Conservation (phyloP, 2,329 filamentous ascomycete genomes). For the Aspergillus unguis region DNA sequence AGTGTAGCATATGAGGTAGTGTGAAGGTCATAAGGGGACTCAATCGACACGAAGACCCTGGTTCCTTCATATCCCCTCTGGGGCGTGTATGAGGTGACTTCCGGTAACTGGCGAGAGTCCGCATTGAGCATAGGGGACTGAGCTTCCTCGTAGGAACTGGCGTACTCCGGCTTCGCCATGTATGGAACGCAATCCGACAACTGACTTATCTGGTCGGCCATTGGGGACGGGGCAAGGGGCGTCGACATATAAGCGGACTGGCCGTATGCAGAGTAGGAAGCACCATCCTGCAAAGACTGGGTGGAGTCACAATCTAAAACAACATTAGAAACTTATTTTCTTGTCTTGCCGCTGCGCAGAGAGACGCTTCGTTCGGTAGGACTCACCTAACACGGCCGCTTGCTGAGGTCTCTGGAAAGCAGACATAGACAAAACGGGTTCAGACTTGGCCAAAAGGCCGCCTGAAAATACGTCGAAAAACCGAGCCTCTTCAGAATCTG, state of each 20-base stretch:
- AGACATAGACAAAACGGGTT: slow-evolving; percentile 72
- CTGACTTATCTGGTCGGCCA: slow-evolving; percentile 41
- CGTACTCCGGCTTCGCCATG: slow-evolving; percentile 36
- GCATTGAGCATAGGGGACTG: slow-evolving; percentile 66
- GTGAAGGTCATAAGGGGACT: slow-evolving; percentile 71
- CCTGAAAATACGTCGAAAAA: slow-evolving; percentile 46
- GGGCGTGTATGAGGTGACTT: slow-evolving; percentile 69
- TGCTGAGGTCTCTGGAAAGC: slow-evolving; percentile 74
- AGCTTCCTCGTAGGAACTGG: slow-evolving; percentile 57
- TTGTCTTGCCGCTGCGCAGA: background rate
- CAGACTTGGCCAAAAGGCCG: slow-evolving; percentile 54
- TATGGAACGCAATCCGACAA: slow-evolving; percentile 42
- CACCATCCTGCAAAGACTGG: slow-evolving; percentile 38
- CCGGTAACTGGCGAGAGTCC: slow-evolving; percentile 57
- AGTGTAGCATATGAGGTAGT: slow-evolving; percentile 54
- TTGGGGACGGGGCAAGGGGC: slow-evolving; percentile 39
- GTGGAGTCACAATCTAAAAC: slow-evolving; percentile 36
- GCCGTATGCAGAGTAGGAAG: slow-evolving; percentile 41
- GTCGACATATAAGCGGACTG: slow-evolving; percentile 39
- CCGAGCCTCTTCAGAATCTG: slow-evolving; percentile 45
- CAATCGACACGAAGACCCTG: slow-evolving; percentile 69
- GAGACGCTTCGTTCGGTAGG: background rate
- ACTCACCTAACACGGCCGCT: slow-evolving; percentile 79
- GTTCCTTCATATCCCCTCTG: slow-evolving; percentile 65
- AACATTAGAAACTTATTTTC: slow-evolving; percentile 8